Evolutionary conservation across 441 rosid genomes (phyloP).

Genomic region (Eutrema salsugineum): DNA sequence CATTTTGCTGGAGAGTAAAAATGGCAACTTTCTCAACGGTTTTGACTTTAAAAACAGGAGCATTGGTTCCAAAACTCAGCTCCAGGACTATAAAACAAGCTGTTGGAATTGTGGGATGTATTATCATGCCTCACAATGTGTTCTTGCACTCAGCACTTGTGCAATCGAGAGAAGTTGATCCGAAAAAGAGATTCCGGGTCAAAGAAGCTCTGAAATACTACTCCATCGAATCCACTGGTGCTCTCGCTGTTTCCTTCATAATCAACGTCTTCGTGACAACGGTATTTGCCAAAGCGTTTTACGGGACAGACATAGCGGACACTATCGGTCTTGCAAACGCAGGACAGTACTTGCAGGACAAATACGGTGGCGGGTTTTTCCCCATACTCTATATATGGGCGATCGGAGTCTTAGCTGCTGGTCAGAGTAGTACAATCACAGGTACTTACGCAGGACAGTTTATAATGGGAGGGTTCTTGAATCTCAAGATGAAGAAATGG

Average conservation of each 20-base stretch:
- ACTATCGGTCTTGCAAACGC: constrained; percentile 83
- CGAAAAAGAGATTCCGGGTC: constrained; percentile 55
- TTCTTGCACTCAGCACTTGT: constrained; percentile 96
- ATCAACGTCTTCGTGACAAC: constrained; percentile 82
- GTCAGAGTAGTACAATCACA: constrained; percentile 93
- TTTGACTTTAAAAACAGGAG: constrained; percentile 40
- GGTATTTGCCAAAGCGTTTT: constrained; percentile 82
- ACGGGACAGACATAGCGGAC: constrained; percentile 68
- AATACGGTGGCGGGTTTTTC: constrained; percentile 70
- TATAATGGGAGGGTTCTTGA: constrained; percentile 92
- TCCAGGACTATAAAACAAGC: constrained; percentile 84
- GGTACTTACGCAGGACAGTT: constrained; percentile 96
- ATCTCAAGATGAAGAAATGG: constrained; percentile 83
- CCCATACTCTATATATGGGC: constrained; percentile 93
- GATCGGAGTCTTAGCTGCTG: constrained; percentile 83
- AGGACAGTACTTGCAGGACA: constrained; percentile 78
- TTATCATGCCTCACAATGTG: constrained; percentile 95
- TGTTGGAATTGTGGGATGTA: constrained; percentile 88
- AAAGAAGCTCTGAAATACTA: constrained; percentile 86
- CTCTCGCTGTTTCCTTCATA: constrained; percentile 66
- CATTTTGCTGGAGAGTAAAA: background rate
- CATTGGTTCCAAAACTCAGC: constrained; percentile 78
- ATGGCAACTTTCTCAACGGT: background rate
- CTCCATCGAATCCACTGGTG: constrained; percentile 66
- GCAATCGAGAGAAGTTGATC: constrained; percentile 79